phyloP scores from a whole-genome alignment of 345 rosid species.

The Aurinia saxatilis region DNA sequence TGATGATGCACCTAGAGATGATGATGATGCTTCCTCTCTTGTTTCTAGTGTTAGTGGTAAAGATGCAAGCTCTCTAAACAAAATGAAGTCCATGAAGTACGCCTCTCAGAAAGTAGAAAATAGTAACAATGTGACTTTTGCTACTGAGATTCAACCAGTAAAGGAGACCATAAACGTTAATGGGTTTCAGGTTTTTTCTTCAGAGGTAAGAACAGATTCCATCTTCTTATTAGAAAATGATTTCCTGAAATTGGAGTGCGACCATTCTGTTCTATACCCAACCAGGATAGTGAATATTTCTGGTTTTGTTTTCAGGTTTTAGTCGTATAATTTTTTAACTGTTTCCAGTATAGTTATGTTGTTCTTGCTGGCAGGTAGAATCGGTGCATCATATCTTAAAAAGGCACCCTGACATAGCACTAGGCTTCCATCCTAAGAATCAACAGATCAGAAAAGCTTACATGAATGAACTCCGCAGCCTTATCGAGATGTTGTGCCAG shows the following conservation, averaged over 20 bases:
- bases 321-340: too few relatives aligned
- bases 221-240: not conserved
- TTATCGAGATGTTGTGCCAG: not conserved
- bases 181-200: conserved; percentile 10
- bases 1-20: not conserved
- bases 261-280: not conserved
- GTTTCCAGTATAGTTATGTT: too few relatives aligned
- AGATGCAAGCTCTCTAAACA: not conserved
- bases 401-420: not conserved
- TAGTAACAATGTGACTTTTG: not conserved
- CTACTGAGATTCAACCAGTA: not conserved
- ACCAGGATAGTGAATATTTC: too few relatives aligned
- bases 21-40: not conserved
- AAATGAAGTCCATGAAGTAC: not conserved
- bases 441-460: not conserved
- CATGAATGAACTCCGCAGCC: not conserved
- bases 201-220: not conserved
- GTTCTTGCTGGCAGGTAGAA: not conserved
- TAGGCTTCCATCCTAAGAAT: not conserved
- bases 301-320: too few relatives aligned
- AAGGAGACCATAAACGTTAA: not conserved
- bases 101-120: not conserved
- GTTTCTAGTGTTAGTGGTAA: not conserved
- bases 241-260: not conserved
- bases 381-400: not conserved